Evolutionary conservation across 2,329 filamentous ascomycete genomes (phyloP), one percentile per base, ranked within the genome.

Genomic region (Botrytis aclada): DNA sequence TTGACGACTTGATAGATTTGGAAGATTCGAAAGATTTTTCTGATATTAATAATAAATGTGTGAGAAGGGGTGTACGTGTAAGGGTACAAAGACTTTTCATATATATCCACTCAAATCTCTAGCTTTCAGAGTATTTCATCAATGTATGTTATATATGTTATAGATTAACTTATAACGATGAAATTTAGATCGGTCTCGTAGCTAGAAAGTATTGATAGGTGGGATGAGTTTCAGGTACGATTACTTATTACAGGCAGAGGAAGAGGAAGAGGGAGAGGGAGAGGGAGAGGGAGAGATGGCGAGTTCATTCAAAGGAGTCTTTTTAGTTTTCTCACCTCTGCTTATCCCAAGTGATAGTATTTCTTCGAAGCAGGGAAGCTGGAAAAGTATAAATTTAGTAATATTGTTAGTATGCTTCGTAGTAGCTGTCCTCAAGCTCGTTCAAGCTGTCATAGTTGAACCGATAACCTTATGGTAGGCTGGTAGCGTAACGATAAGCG

Each of bases 401-500:
- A 14, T 16, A 29, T n/a, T n/a, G n/a, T 54, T 16, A 29, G 51
- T 29, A 54, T 54, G 51, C 51, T 54, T 29, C n/a, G 51, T 61
- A 37, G 58, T 39, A 39, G 32, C 34, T 61, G 37, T 61, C 34
- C 51, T 56, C 51, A 18, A 56, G n/a, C 51, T 56, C 51, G 14
- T 25, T 56, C 51, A 6, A 29, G 51, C 51, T 56, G 51, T 56
- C 51, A 56, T 56, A 22, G 37, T 62, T 8, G 8, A 41, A n/a
- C 8, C 60, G n/a, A 63, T 29, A 63, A 43, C 37, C 39, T 63
- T 43, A 41, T 39, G 20, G 37, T 37, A 69, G 65, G 29, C 29
- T 39, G 20, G 37, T 37, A 69, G 65, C 45, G 65, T 60, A 34
- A 60, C 66, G 25, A 69, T 69, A 60, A 69, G 66, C 66, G 66